A percentile compares a stretch with the other conserved stretches of the same genome.
Evolutionary conservation across 768 basidiomycete genomes (phyloP).

Genomic region (Tephrocybe sp.): DNA sequence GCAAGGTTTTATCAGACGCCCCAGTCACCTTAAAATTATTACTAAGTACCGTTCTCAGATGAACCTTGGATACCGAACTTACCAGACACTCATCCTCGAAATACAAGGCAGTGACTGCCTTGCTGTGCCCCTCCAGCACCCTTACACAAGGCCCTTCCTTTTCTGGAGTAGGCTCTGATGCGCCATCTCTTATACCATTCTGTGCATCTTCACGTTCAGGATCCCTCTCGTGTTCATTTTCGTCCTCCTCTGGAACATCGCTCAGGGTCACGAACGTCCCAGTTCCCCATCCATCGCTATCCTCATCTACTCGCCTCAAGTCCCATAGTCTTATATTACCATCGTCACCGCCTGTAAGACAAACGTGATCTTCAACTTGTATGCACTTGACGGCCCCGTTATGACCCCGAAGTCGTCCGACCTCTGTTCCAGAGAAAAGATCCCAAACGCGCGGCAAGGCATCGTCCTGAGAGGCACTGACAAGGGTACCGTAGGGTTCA

Average conservation of each 20-base stretch:
- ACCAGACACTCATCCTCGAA: conserved; percentile 95
- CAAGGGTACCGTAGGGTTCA: conserved; percentile 93
- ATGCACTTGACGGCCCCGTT: conserved; percentile 79
- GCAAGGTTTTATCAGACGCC: conserved; percentile 95
- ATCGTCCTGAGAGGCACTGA: conserved; percentile 85
- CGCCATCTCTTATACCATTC: conserved; percentile 38
- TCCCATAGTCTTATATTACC: conserved; percentile 90
- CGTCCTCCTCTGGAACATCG: conserved; percentile 60
- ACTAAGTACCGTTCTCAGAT: conserved; percentile 13
- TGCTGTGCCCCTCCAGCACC: conserved; percentile 86
- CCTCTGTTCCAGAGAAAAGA: conserved; percentile 82
- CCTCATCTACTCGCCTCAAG: conserved; percentile 77
- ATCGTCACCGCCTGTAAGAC: conserved; percentile 88
- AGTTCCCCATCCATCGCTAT: conserved; percentile 54
- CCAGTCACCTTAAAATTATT: conserved; percentile 77
- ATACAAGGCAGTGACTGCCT: conserved; percentile 89
- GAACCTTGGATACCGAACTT: conserved; percentile 22
- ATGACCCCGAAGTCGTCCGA: conserved; percentile 84
- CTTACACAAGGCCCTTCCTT: conserved; percentile 64
- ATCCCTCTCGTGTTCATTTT: conserved; percentile 44
- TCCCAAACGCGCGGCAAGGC: conserved; percentile 93
- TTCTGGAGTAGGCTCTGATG: conserved; percentile 31
- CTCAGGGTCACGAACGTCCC: conserved; percentile 55
- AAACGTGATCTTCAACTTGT: conserved; percentile 90
- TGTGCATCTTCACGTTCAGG: conserved; percentile 34